Conservation (phyloP, 73 alveolate genomes). For the Tetrahymena malaccensis region DNA sequence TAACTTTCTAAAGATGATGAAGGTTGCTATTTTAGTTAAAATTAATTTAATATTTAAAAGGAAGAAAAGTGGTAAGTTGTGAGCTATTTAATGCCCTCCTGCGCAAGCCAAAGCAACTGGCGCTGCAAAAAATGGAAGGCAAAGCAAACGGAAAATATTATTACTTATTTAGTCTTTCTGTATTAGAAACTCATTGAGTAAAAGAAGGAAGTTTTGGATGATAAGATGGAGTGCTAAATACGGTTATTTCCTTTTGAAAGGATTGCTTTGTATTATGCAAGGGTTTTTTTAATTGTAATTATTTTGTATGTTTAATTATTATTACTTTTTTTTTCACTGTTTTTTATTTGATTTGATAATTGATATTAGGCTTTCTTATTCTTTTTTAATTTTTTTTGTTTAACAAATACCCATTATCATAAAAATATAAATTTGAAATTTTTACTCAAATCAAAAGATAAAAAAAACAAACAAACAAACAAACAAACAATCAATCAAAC, state of each 20-base stretch:
- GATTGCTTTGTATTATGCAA: not conserved
- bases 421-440: not conserved
- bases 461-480: not conserved
- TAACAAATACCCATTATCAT: not conserved
- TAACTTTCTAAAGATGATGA: not conserved
- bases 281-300: not conserved
- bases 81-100: not conserved
- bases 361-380: not conserved
- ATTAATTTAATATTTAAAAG: not conserved
- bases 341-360: not conserved
- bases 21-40: not conserved
- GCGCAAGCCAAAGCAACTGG: not conserved
- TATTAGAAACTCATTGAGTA: not conserved
- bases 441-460: not conserved
- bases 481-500: not conserved
- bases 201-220: not conserved
- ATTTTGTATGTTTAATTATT: not conserved
- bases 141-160: not conserved
- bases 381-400: not conserved
- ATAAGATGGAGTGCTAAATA: not conserved
- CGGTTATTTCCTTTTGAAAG: not conserved
- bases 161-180: not conserved
- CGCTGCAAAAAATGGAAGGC: not conserved
- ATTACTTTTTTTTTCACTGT: not conserved
- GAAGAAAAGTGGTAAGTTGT: not conserved